Base-by-base conservation (phyloP, 2,329 filamentous ascomycete species). In the Akanthomyces muscarius region DNA sequence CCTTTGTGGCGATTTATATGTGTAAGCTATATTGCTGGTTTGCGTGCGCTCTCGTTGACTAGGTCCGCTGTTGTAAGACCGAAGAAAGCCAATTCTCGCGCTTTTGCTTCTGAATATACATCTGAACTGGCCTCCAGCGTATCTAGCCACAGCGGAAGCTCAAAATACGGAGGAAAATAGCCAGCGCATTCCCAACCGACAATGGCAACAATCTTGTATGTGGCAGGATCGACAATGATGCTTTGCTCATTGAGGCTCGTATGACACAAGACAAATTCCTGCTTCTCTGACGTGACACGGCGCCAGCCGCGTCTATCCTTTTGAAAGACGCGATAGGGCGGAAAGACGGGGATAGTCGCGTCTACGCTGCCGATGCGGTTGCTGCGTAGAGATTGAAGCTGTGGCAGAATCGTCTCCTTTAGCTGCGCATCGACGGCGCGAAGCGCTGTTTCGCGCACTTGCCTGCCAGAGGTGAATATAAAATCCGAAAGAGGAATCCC, bases 121-220 rank as follows among this genome's bases (percentile, higher is more conserved):
- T 41, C 18, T 5, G 30, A 6, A 2, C 14, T n/a, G 5, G 10
- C n/a, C 3, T 60, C 57, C 4, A 38, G 16, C 10, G 4, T 42
- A 28, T 51, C 45, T 13, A 23, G 21, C 55, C 55, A 58, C 4
- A 58, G 13, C 30, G 57, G 57, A 10, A 23, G 45, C n/a, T 60
- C 57, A 42, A 60, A 60, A 6, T 25, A 60, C 11, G 33, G 11
- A 21, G 57, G 57, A 42, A 38, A 60, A 21, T 50, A 60, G 10
- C 57, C 57, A 2, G 57, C 57, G 30, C 30, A 60, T 23, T 60
- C 57, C 57, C 57, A 60, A 7, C 48, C 57, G 7, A 70, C 56
- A 25, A 60, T 60, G 8, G 18, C 57, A 28, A 51, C 21, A 51
- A 60, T 60, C 42, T 25, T 41, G 33, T n/a, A 51, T 18, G 57